Conservation (phyloP, 495 filamentous ascomycete genomes). For the Neurospora cerealis region DNA sequence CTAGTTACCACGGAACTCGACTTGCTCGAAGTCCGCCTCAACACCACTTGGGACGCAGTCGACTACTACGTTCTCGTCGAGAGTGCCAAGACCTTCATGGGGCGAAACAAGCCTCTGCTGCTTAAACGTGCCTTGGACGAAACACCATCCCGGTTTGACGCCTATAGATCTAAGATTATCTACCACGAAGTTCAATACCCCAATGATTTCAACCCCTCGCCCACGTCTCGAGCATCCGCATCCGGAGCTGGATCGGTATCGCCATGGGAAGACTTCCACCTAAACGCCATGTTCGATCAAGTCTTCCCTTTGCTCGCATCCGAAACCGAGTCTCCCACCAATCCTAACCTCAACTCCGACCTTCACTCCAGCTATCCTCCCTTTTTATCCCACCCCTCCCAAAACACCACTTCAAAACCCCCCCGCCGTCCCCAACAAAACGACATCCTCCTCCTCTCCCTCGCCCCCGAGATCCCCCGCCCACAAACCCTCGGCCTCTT, state of each 20-base stretch:
- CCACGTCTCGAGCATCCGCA: constrained; percentile 26
- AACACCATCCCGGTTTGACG: constrained; percentile 28
- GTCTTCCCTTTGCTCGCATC: constrained; percentile 34
- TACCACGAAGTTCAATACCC: constrained; percentile 42
- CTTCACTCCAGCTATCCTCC: background rate
- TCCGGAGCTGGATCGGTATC: background rate
- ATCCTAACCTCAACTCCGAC: background rate
- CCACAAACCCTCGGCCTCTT: constrained; percentile 34
- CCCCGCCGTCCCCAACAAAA: constrained; percentile 17
- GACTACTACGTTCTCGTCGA: constrained; percentile 52
- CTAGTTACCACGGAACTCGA: constrained; percentile 47
- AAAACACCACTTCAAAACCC: background rate
- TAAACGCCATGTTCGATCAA: constrained; percentile 40
- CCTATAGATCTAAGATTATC: constrained; percentile 42
- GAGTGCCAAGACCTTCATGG: constrained; percentile 39
- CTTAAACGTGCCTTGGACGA: constrained; percentile 17
- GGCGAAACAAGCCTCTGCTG: constrained; percentile 36
- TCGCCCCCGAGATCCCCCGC: constrained; percentile 45
- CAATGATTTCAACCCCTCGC: constrained; percentile 18
- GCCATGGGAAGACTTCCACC: constrained; percentile 36
- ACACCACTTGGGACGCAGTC: constrained; percentile 36
- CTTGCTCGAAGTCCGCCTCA: constrained; percentile 48
- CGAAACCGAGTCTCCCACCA: background rate
- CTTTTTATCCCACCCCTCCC: background rate
- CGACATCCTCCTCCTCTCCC: constrained; percentile 38